Evolutionary conservation across 2,329 filamentous ascomycete species (phyloP).

Genomic region (Neodidymelliopsis sp.): DNA sequence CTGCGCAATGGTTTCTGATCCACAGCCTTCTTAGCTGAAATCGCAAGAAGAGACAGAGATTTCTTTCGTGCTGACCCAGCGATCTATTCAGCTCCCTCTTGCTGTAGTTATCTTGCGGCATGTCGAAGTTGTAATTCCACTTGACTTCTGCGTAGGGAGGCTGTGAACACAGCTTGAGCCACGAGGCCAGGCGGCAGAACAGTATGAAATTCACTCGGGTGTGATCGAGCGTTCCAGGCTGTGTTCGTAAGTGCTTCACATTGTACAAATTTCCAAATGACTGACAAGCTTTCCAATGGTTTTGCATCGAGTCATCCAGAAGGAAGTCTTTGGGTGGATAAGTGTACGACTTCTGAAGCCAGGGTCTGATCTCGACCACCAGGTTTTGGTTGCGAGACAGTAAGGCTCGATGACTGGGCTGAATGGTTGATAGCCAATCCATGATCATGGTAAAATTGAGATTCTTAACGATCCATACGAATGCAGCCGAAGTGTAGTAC

Average conservation of each 20-base stretch:
- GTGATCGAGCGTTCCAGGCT: background rate
- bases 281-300: conserved; percentile 33
- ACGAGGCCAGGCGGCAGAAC: conserved; percentile 10
- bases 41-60: background rate
- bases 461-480: conserved; percentile 25
- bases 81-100: background rate
- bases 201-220: conserved; percentile 4
- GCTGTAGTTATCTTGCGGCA: conserved; percentile 2
- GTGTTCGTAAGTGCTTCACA: background rate
- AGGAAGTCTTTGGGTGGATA: conserved; percentile 27
- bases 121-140: conserved; percentile 11
- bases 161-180: conserved; percentile 4
- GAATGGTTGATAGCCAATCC: conserved; percentile 26
- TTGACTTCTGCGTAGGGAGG: background rate
- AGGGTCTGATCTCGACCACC: conserved; percentile 17
- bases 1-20: conserved; percentile 6
- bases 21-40: background rate
- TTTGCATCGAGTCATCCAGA: conserved; percentile 20
- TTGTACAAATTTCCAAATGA: conserved; percentile 36
- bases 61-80: background rate
- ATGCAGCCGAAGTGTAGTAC: conserved; percentile 31
- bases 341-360: conserved; percentile 11
- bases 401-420: conserved; percentile 23
- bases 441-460: conserved; percentile 25
- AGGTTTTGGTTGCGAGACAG: conserved; percentile 27